Conservation (phyloP, 176 grass and related monocot species). For the Oryza nivara region DNA sequence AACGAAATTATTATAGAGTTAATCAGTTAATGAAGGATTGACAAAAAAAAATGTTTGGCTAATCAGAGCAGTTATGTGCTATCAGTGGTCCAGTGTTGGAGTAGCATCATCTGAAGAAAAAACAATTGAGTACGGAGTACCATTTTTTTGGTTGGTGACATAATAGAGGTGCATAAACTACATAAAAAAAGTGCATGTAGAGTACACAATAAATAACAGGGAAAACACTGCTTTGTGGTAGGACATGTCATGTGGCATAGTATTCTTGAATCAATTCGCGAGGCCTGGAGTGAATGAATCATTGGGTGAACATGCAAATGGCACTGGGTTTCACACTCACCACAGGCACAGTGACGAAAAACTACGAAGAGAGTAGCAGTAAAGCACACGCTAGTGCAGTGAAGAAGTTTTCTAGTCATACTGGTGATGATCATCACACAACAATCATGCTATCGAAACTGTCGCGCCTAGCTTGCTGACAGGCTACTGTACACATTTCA, state of each 20-base stretch:
- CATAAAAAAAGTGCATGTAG: background rate
- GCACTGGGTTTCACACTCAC: too few species aligned
- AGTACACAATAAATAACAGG: background rate
- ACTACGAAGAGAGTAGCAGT: background rate
- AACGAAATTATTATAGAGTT: background rate
- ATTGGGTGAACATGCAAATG: background rate
- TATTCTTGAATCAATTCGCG: background rate
- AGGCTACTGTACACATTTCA: constrained; percentile 22
- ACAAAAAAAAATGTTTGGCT: background rate
- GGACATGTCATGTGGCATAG: background rate
- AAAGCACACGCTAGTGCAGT: background rate
- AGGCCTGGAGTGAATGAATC: background rate
- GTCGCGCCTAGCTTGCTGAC: background rate
- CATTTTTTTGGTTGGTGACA: background rate
- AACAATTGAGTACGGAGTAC: background rate
- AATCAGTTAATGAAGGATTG: background rate
- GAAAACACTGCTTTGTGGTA: background rate
- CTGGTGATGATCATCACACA: background rate
- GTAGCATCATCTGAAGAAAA: background rate
- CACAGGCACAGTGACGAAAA: background rate
- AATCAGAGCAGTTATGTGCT: background rate
- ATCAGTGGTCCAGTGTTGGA: background rate
- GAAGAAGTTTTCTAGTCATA: background rate
- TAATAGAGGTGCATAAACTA: background rate
- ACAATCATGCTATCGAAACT: background rate